Evolutionary conservation across 2,329 filamentous ascomycete genomes (phyloP).

Genomic region (Fusarium aywerte): DNA sequence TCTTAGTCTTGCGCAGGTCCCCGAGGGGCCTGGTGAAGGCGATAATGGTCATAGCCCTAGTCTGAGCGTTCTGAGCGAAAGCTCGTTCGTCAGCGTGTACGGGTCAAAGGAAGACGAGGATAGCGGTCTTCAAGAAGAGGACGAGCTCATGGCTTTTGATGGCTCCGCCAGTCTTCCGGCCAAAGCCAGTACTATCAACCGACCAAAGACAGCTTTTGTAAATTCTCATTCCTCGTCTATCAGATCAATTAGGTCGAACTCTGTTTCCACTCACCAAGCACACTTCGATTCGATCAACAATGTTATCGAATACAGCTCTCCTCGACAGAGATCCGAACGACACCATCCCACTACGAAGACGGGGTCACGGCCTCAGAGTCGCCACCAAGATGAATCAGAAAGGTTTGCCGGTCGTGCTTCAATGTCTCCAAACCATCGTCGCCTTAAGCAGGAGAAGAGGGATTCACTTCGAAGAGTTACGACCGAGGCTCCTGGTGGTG

Average conservation of each 20-base stretch:
- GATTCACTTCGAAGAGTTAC: slow-evolving; percentile 60
- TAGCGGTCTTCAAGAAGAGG: slow-evolving; percentile 42
- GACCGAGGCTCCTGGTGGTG: slow-evolving; percentile 58
- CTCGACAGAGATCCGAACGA: slow-evolving; percentile 62
- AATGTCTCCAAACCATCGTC: slow-evolving; percentile 39
- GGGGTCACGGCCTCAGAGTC: slow-evolving; percentile 48
- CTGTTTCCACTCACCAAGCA: slow-evolving; percentile 47
- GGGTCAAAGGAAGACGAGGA: slow-evolving; percentile 56
- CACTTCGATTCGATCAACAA: slow-evolving; percentile 60
- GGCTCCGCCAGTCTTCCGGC: slow-evolving; percentile 37
- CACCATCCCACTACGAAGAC: slow-evolving; percentile 44
- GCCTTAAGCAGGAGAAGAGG: slow-evolving; percentile 59
- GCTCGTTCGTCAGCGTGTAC: slow-evolving; percentile 74
- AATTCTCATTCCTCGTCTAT: slow-evolving; percentile 16
- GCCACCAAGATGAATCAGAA: slow-evolving; percentile 40
- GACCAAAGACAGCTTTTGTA: slow-evolving; percentile 40
- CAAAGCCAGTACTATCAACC: slow-evolving; percentile 32
- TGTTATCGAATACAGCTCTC: slow-evolving; percentile 59
- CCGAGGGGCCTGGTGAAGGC: slow-evolving; percentile 51
- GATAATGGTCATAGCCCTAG: slow-evolving; percentile 61
- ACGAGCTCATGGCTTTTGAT: slow-evolving; percentile 49
- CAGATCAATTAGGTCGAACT: slow-evolving; percentile 45
- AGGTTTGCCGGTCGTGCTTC: slow-evolving; percentile 27
- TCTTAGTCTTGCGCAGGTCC: slow-evolving; percentile 61
- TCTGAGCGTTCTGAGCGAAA: slow-evolving; percentile 73